phyloP scores from a whole-genome alignment of 2,329 filamentous ascomycete genomes.

The Trichoderma pleuroti region DNA sequence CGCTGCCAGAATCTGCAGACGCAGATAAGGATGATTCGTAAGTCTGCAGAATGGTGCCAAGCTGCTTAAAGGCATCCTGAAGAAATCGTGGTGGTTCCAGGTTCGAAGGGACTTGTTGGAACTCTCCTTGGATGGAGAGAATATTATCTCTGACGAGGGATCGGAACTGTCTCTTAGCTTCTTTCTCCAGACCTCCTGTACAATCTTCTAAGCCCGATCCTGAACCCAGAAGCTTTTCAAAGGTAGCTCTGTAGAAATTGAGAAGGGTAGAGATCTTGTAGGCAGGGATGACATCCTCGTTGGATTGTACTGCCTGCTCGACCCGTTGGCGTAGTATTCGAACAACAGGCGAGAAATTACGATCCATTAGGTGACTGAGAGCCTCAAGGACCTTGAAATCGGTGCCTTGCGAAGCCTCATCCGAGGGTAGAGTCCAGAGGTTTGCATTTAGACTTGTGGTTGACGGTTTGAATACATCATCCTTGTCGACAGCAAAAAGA shows the following conservation, averaged over 20 bases:
- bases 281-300: constrained; percentile 82
- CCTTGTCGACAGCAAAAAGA: constrained; percentile 84
- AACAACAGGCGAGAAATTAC: constrained; percentile 76
- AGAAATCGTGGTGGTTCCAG: constrained; percentile 78
- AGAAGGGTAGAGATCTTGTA: constrained; percentile 90
- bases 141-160: constrained; percentile 77
- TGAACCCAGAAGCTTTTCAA: constrained; percentile 70
- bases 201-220: constrained; percentile 67
- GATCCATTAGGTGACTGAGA: constrained; percentile 80
- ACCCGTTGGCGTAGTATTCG: constrained; percentile 83
- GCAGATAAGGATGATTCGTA: constrained; percentile 76
- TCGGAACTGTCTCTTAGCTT: constrained; percentile 78
- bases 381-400: constrained; percentile 79
- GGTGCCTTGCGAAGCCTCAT: constrained; percentile 52
- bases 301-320: constrained; percentile 87
- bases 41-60: constrained; percentile 76
- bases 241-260: constrained; percentile 83
- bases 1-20: constrained; percentile 55
- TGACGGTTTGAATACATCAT: constrained; percentile 75
- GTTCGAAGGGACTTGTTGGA: constrained; percentile 67
- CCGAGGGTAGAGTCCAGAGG: constrained; percentile 68
- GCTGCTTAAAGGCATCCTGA: constrained; percentile 71
- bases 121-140: constrained; percentile 67
- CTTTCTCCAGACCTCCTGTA: constrained; percentile 65
- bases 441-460: constrained; percentile 77